phyloP scores from a whole-genome alignment of 371 early-diverging fungal genomes.

The Nosema muscidifuracis region DNA sequence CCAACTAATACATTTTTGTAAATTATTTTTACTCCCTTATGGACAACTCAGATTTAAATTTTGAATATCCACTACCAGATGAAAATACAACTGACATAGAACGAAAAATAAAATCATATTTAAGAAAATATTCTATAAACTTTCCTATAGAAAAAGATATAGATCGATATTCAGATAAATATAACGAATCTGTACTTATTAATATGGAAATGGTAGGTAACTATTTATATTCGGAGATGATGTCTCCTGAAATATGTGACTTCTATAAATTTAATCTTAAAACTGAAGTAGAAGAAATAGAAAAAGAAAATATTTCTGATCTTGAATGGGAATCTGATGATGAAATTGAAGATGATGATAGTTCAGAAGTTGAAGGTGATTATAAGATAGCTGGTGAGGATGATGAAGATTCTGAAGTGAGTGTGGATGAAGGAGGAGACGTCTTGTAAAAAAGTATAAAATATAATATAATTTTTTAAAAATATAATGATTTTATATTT shows the following conservation, averaged over 20 bases:
- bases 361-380: conserved; percentile 14
- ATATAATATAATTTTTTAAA: too few relatives aligned
- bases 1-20: too few relatives aligned
- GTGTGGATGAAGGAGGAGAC: not conserved
- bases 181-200: conserved; percentile 9
- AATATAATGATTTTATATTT: not conserved
- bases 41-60: conserved; percentile 7
- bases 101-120: conserved; percentile 31
- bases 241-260: conserved; percentile 21
- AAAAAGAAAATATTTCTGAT: conserved; percentile 7
- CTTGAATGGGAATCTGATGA: conserved; percentile 7
- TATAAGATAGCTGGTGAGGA: conserved; percentile 7
- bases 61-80: conserved; percentile 23
- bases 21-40: not conserved
- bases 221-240: conserved; percentile 8
- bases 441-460: not conserved
- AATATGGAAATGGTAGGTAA: conserved; percentile 11
- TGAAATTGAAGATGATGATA: not conserved
- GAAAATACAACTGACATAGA: conserved; percentile 8
- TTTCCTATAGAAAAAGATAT: conserved; percentile 23
- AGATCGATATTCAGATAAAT: conserved; percentile 45
- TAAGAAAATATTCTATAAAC: conserved; percentile 39
- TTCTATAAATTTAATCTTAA: conserved; percentile 2
- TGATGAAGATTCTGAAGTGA: not conserved
- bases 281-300: conserved; percentile 20